Evolutionary conservation across 768 basidiomycete genomes (phyloP), one percentile per base, ranked within the genome.

Genomic region (Hypsizygus marmoreus): DNA sequence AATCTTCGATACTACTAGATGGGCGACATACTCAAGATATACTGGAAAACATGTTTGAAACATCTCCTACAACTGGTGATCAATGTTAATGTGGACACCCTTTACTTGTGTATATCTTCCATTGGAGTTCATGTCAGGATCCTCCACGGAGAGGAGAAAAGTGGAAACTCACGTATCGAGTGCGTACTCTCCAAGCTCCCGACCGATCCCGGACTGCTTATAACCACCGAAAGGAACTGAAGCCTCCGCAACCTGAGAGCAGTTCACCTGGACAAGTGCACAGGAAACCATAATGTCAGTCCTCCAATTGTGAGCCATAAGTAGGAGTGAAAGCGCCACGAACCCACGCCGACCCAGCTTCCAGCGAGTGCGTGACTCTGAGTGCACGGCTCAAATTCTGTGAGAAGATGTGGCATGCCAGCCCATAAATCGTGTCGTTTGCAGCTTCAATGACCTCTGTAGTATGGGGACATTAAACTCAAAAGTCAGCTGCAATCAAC

Each of bases 121-220:
- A n/a, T n/a, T n/a, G n/a, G n/a, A n/a, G n/a, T n/a, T n/a, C n/a
- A n/a, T n/a, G n/a, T n/a, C n/a, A n/a, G n/a, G n/a, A n/a, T n/a
- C n/a, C n/a, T n/a, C n/a, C n/a, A n/a, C n/a, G n/a, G n/a, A n/a
- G n/a, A n/a, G n/a, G n/a, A n/a, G n/a, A n/a, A n/a, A n/a, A n/a
- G n/a, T n/a, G n/a, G n/a, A n/a, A n/a, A n/a, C n/a, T 12, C 26
- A 58, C 57, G 46, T 59, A 14, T 54, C 49, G 16, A 59, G 24
- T 0, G 59, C 59, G 23, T 61, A 54, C 28, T 58, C 47, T 0
- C 60, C 60, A 17, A 54, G 24, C 32, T 62, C 60, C 4, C 58
- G 45, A 2, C 60, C 58, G 6, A 56, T 47, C 13, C 58, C 58
- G 14, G 60, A 62, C 44, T 57, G 57, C 43, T 61, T 61, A 38